A percentile compares a stretch with the other conserved stretches of the same genome.
Evolutionary conservation across 768 basidiomycete species (phyloP).

Genomic region (Termitomyces bulborhizus): DNA sequence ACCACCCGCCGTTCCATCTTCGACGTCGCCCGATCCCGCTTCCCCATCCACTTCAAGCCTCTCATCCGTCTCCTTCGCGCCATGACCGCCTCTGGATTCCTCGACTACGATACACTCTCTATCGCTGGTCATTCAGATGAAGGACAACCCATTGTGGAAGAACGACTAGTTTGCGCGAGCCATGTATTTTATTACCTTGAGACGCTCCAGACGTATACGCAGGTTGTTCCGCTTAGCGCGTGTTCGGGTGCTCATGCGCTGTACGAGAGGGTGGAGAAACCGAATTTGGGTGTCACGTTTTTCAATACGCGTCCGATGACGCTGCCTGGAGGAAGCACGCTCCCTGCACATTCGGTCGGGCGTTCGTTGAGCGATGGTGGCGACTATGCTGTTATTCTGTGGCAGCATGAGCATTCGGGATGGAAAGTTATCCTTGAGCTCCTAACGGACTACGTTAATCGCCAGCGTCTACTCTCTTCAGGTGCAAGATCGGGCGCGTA

Average conservation of each 20-base stretch:
- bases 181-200: conserved; percentile 76
- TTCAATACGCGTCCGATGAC: conserved; percentile 59
- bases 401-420: conserved; percentile 79
- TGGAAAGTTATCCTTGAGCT: conserved; percentile 86
- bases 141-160: conserved; percentile 32
- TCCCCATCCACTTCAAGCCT: conserved; percentile 71
- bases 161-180: conserved; percentile 53
- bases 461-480: conserved; percentile 38
- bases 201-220: conserved; percentile 66
- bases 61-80: conserved; percentile 69
- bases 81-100: conserved; percentile 72
- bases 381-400: conserved; percentile 65
- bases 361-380: conserved; percentile 69
- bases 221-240: conserved; percentile 56
- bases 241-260: conserved; percentile 65
- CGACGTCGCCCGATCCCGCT: conserved; percentile 76
- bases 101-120: conserved; percentile 65
- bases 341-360: conserved; percentile 64
- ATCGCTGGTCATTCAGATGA: conserved; percentile 41
- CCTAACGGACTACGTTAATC: conserved; percentile 68
- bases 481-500: conserved; percentile 28
- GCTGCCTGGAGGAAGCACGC: conserved; percentile 69
- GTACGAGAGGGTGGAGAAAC: conserved; percentile 65
- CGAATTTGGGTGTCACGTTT: conserved; percentile 42
- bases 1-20: conserved; percentile 72